phyloP scores from a whole-genome alignment of 2,329 filamentous ascomycete species.

The Beauveria caledonica region DNA sequence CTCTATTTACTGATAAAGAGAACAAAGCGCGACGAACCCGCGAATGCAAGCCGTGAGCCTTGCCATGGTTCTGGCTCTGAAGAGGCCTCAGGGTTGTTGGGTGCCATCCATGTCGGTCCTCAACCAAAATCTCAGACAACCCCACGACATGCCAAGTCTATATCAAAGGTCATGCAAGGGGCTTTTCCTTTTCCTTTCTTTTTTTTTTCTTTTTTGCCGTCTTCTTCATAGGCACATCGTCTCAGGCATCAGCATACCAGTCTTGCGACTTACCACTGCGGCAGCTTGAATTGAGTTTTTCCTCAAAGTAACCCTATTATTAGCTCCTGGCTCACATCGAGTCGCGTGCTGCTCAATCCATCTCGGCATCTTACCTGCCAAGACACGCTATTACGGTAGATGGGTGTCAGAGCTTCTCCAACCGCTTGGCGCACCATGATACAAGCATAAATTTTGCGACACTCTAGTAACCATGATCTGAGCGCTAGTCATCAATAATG shows the following conservation, averaged over 20 bases:
- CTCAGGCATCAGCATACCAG: too few relatives aligned
- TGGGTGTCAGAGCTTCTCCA: not conserved
- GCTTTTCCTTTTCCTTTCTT: too few relatives aligned
- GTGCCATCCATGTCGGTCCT: not conserved
- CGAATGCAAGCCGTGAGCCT: too few relatives aligned
- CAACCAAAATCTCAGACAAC: conserved; percentile 7
- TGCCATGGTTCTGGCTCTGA: not conserved
- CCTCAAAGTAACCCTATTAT: not conserved
- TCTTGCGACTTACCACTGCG: not conserved
- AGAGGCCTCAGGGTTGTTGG: not conserved
- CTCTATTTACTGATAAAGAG: not conserved
- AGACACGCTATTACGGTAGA: not conserved
- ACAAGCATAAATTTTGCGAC: conserved; percentile 2
- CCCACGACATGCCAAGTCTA: not conserved
- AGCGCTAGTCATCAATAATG: not conserved
- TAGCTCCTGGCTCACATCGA: too few relatives aligned
- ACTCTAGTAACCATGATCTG: not conserved
- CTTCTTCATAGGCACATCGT: too few relatives aligned
- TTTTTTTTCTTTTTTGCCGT: too few relatives aligned
- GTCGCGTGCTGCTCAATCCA: not conserved
- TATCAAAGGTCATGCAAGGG: too few relatives aligned
- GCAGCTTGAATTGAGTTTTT: not conserved
- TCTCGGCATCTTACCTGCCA: conserved; percentile 1
- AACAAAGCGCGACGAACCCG: too few relatives aligned
- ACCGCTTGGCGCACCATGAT: not conserved